Evolutionary conservation across 495 filamentous ascomycete species (phyloP).

Genomic region (Clohesyomyces aquaticus): DNA sequence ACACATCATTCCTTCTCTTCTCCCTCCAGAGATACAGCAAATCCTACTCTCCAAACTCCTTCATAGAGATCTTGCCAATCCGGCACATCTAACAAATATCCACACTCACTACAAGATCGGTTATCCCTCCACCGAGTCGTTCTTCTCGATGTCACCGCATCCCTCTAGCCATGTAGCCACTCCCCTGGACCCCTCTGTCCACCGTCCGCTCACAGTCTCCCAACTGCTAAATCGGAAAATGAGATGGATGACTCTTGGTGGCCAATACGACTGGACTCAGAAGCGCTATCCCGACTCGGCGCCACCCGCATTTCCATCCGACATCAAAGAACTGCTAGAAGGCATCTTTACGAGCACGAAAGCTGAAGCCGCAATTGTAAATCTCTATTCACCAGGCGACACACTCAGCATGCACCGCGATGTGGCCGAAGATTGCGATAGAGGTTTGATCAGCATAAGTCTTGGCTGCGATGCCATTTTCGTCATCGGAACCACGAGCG

Average conservation of each 20-base stretch:
- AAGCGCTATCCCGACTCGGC: slow-evolving; percentile 68
- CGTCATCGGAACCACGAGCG: slow-evolving; percentile 57
- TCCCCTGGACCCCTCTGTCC: slow-evolving; percentile 67
- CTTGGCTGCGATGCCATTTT: slow-evolving; percentile 90
- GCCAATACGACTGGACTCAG: slow-evolving; percentile 91
- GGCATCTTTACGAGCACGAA: slow-evolving; percentile 70
- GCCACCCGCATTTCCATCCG: slow-evolving; percentile 72
- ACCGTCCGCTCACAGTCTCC: slow-evolving; percentile 69
- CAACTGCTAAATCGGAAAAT: slow-evolving; percentile 74
- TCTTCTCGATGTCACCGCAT: slow-evolving; percentile 53
- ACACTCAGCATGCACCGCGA: slow-evolving; percentile 88
- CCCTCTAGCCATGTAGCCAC: slow-evolving; percentile 40
- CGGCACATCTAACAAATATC: slow-evolving; percentile 79
- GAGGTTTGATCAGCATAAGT: slow-evolving; percentile 78
- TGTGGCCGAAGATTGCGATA: slow-evolving; percentile 77
- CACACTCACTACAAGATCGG: slow-evolving; percentile 79
- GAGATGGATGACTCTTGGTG: slow-evolving; percentile 90
- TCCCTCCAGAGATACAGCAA: slow-evolving; percentile 70
- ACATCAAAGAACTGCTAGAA: slow-evolving; percentile 67
- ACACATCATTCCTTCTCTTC: slow-evolving; percentile 69
- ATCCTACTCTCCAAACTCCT: slow-evolving; percentile 69
- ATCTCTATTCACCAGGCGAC: slow-evolving; percentile 86
- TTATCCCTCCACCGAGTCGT: slow-evolving; percentile 59
- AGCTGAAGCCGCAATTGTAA: slow-evolving; percentile 81
- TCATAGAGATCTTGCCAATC: slow-evolving; percentile 77